Percentiles rank a stretch among this genome's conserved stretches.
Evolutionary conservation across 306 rosid species (phyloP).

Genomic region (Cicer judaicum): DNA sequence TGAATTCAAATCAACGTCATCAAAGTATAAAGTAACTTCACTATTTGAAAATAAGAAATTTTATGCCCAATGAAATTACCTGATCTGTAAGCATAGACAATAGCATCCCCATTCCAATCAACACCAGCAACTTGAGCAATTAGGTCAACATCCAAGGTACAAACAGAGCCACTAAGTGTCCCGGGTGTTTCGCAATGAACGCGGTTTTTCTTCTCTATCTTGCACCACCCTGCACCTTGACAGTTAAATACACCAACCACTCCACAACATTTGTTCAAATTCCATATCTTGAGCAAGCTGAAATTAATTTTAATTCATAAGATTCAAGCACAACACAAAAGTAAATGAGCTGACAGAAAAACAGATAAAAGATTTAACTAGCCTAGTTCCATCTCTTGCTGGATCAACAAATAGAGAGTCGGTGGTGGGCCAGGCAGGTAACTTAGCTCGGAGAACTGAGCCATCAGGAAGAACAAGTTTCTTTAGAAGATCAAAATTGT

Average conservation of each 20-base stretch:
- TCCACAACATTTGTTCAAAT: slow-evolving; percentile 71
- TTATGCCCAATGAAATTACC: not conserved
- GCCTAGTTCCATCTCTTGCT: slow-evolving; percentile 94
- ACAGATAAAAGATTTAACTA: not conserved
- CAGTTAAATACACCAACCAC: slow-evolving; percentile 83
- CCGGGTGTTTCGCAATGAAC: slow-evolving; percentile 33
- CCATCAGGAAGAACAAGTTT: slow-evolving; percentile 93
- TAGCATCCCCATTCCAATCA: slow-evolving; percentile 28
- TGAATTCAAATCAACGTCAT: not conserved
- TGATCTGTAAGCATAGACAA: slow-evolving; percentile 27
- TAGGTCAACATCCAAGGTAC: slow-evolving; percentile 33
- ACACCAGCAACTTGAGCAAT: slow-evolving; percentile 38
- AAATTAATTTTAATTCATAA: slow-evolving; percentile 24
- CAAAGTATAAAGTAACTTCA: not conserved
- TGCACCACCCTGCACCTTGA: slow-evolving; percentile 95
- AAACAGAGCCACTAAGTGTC: slow-evolving; percentile 23
- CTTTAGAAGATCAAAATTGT: slow-evolving; percentile 88
- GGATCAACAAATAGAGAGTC: slow-evolving; percentile 90
- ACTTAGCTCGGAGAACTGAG: slow-evolving; percentile 85
- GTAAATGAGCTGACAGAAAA: not conserved
- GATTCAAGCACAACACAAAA: not conserved
- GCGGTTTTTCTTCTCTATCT: slow-evolving; percentile 59
- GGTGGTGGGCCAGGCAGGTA: slow-evolving; percentile 89
- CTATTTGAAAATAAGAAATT: not conserved
- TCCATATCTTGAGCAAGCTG: slow-evolving; percentile 95